A percentile compares a stretch with the other conserved stretches of the same genome.
Evolutionary conservation across 2,329 filamentous ascomycete genomes (phyloP).

Genomic region (Hypocrella siamensis): DNA sequence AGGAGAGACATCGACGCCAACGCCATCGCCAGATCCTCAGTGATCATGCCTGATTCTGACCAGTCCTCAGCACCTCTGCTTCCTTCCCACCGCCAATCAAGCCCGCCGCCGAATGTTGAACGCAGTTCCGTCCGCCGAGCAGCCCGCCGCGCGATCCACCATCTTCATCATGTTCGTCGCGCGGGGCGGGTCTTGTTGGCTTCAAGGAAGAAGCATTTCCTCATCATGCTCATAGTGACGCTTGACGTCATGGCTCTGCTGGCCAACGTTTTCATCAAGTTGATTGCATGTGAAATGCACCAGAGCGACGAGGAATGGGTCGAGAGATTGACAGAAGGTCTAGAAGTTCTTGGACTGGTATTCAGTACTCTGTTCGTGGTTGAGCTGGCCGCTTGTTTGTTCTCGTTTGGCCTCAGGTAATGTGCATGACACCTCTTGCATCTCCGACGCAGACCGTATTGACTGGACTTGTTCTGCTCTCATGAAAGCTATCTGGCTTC

Average conservation of each 20-base stretch:
- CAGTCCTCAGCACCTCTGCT: constrained; percentile 1
- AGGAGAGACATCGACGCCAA: neutral
- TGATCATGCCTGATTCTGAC: no score
- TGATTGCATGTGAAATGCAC: constrained; percentile 31
- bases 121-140: no score
- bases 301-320: constrained; percentile 25
- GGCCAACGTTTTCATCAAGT: constrained; percentile 29
- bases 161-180: constrained; percentile 3
- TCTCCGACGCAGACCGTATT: neutral
- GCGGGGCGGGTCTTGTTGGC: constrained; percentile 10
- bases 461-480: neutral
- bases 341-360: constrained; percentile 37
- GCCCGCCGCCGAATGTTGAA: neutral
- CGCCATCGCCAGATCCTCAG: neutral
- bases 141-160: constrained; percentile 1
- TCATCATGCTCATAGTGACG: constrained; percentile 25
- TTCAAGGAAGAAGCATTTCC: constrained; percentile 27
- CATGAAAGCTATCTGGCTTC: constrained; percentile 34
- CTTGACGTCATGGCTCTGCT: constrained; percentile 29
- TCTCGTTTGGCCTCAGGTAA: constrained; percentile 45
- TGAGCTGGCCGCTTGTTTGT: constrained; percentile 42
- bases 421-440: constrained; percentile 10
- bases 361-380: constrained; percentile 50
- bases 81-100: neutral
- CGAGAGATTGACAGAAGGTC: constrained; percentile 14